These are phyloP conservation scores for Boletus sp. DNA, from an alignment of 1,284 basidiomycete genomes.

Conservation along the genomic window DNA sequence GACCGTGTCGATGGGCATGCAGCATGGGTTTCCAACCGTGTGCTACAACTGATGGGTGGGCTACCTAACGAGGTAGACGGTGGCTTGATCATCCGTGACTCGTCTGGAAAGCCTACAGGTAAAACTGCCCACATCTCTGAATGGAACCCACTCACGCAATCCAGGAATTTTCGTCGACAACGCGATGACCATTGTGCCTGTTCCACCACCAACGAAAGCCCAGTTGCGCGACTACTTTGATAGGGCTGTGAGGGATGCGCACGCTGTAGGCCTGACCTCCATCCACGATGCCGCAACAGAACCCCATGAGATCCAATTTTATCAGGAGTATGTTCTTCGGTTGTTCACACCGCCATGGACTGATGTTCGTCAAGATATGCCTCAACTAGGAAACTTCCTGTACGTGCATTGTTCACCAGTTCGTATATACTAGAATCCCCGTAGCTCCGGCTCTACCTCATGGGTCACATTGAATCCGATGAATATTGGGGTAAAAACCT, in stretches of 20 bases:
- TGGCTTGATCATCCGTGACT: constrained; percentile 72
- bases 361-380: constrained; percentile 46
- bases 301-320: constrained; percentile 60
- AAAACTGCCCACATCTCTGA: constrained; percentile 19
- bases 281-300: constrained; percentile 78
- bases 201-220: constrained; percentile 60
- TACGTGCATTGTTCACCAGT: constrained; percentile 32
- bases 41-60: constrained; percentile 60
- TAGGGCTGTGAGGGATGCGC: constrained; percentile 63
- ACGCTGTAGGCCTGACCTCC: constrained; percentile 74
- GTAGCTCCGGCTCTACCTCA: constrained; percentile 74
- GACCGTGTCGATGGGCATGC: constrained; percentile 82
- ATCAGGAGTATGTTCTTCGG: constrained; percentile 50
- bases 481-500: constrained; percentile 67
- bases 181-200: constrained; percentile 66
- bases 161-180: constrained; percentile 72
- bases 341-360: not conserved
- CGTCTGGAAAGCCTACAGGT: constrained; percentile 70
- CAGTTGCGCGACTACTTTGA: constrained; percentile 62
- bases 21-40: constrained; percentile 75
- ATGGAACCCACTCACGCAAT: not conserved
- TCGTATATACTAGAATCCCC: not conserved
- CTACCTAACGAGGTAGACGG: constrained; percentile 65
- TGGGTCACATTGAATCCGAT: constrained; percentile 61
- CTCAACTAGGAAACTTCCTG: constrained; percentile 61